Evolutionary conservation across 208 protist species (phyloP).

Genomic region (Blastocrithidia nonstop): DNA sequence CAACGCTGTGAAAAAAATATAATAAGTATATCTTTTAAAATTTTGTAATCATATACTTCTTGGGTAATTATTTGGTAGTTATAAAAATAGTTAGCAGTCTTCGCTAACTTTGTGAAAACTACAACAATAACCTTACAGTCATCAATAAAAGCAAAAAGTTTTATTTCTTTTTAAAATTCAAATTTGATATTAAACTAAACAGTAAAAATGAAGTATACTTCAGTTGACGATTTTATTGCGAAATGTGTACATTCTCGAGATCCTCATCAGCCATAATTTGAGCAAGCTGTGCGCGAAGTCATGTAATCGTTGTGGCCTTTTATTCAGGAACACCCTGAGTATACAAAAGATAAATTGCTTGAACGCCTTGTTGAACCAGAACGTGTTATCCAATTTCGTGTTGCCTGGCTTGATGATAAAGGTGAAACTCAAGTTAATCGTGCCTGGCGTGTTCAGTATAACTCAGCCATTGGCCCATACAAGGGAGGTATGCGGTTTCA

Average conservation of each 20-base stretch:
- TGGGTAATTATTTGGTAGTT: too few species aligned
- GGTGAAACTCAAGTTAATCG: constrained; percentile 78
- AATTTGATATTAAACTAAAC: not conserved
- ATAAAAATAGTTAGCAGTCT: too few species aligned
- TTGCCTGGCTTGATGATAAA: constrained; percentile 86
- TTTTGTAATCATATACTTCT: too few species aligned
- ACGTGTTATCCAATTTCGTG: constrained; percentile 79
- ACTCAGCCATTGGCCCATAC: constrained; percentile 87
- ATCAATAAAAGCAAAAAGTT: too few species aligned
- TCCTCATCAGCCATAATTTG: constrained; percentile 77
- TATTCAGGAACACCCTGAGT: constrained; percentile 69
- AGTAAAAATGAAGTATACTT: constrained; percentile 11
- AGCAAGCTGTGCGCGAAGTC: constrained; percentile 81
- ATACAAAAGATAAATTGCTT: constrained; percentile 37
- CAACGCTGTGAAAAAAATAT: too few species aligned
- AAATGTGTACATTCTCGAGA: constrained; percentile 35
- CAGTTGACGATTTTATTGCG: constrained; percentile 37
- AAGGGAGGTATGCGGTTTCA: constrained; percentile 87
- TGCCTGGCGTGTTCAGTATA: constrained; percentile 89
- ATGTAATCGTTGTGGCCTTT: constrained; percentile 71
- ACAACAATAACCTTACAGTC: too few species aligned
- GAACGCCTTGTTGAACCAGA: constrained; percentile 85
- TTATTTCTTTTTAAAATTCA: not conserved
- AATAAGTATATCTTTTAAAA: too few species aligned
- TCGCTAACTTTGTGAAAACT: too few species aligned